phyloP scores from a whole-genome alignment of 75 land plant genomes.

The Cryptomeria japonica region DNA sequence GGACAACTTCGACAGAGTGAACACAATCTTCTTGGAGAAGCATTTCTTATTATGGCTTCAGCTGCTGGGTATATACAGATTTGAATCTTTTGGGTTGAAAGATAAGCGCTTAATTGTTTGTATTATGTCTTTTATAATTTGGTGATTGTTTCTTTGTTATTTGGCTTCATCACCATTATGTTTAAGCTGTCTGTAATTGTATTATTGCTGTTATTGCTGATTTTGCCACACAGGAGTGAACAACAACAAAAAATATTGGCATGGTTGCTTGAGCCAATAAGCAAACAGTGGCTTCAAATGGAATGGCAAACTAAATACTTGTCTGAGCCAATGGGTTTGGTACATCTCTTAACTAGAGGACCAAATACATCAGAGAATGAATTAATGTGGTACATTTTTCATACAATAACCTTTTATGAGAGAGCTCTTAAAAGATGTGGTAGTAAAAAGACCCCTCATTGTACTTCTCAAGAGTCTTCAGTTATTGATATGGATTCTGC shows the following conservation, averaged over 20 bases:
- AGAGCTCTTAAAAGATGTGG: conserved; percentile 90
- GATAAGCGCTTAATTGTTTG: not conserved
- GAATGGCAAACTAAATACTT: conserved; percentile 84
- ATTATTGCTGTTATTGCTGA: not conserved
- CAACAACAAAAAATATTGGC: conserved; percentile 83
- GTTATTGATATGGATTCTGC: conserved; percentile 18
- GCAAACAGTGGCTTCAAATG: conserved; percentile 67
- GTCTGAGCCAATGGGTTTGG: conserved; percentile 62
- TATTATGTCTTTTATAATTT: not conserved
- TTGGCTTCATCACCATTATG: not conserved
- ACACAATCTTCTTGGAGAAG: conserved; percentile 87
- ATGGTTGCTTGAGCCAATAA: conserved; percentile 91
- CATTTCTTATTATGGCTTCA: conserved; percentile 89
- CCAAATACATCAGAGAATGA: conserved; percentile 33
- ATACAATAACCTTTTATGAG: conserved; percentile 92
- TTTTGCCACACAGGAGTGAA: conserved; percentile 43
- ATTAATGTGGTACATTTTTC: conserved; percentile 92
- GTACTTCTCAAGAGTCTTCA: conserved; percentile 26
- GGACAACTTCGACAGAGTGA: conserved; percentile 80
- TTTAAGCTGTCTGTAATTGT: not conserved
- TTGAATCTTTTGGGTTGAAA: not conserved
- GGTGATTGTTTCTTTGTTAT: not conserved
- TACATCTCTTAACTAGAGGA: conserved; percentile 40
- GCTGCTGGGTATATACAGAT: conserved; percentile 78
- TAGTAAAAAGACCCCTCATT: conserved; percentile 28